Base-by-base conservation (phyloP, 768 basidiomycete species). In the Fomitopsis serialis region DNA sequence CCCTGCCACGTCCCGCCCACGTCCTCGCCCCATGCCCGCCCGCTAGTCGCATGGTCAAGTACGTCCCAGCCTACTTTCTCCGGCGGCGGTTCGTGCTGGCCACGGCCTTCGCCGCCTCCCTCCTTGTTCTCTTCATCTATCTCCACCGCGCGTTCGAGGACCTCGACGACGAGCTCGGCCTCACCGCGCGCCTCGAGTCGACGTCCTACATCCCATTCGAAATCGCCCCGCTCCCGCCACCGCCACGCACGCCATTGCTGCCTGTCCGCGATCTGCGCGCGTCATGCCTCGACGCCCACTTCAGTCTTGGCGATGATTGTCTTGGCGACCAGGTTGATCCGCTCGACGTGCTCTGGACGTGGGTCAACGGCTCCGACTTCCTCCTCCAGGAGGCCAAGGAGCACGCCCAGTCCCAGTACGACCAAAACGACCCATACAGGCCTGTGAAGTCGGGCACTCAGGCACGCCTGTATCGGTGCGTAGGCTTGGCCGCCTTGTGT, bases 321-420 rank as follows among this genome's bases (percentile, higher is more conserved):
- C 58, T 58, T 11, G 54, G 49, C 9, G 45, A 55, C 23, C 54
- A 55, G 2, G 51, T 50, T 1, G 29, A 54, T 6, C 54, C 53
- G 19, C 49, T 68, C 51, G 67, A 68, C 54, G 61, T 68, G 22
- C 42, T 68, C 12, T 68, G 67, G 67, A 65, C 67, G n/a, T 68
- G 67, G 67, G 63, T 64, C 17, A 68, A 68, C 52, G 64, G 67
- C 45, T 66, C 67, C 2, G 67, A 68, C 50, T 51, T 54, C 2
- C 54, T 66, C 10, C 58, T 63, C 17, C 27, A 54, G 15, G 51
- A 55, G 9, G 59, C 59, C 13, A 58, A 56, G 25, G 36, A 48
- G 17, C 50, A 51, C 13, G 57, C 58, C 12, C 47, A 44, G 21
- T 29, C 17, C 13, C 17, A 46, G 27, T 61, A 56, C 48, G 44